Evolutionary conservation across 305 asterid genomes (phyloP).

Genomic region (Fraxinus floribunda): DNA sequence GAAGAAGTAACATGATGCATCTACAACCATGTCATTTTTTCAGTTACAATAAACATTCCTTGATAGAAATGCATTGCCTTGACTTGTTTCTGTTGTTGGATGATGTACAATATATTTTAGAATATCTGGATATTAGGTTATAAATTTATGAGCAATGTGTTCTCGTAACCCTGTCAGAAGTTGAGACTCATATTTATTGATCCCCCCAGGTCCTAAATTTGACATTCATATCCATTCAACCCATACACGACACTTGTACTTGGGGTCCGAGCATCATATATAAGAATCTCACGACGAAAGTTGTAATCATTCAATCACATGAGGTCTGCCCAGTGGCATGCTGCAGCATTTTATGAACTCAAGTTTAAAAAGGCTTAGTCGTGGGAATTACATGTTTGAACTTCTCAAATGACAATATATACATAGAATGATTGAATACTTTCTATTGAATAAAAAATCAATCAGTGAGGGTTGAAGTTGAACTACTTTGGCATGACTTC

Average conservation of each 20-base stretch:
- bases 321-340: not conserved
- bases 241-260: not conserved
- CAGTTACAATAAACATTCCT: not conserved
- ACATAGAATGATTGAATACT: not conserved
- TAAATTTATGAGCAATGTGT: not conserved
- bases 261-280: not conserved
- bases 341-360: not conserved
- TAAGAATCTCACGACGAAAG: not conserved
- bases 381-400: not conserved
- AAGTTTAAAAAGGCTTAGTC: not conserved
- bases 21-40: not conserved
- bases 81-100: not conserved
- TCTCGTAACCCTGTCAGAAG: not conserved
- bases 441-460: not conserved
- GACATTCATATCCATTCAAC: not conserved
- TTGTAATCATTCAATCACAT: not conserved
- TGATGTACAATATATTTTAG: not conserved
- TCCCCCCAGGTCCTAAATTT: not conserved
- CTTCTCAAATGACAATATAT: not conserved
- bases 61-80: not conserved
- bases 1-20: not conserved
- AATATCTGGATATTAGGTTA: not conserved
- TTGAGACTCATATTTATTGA: not conserved
- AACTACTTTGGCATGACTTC: constrained; percentile 5
- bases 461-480: not conserved